A percentile compares a stretch with the other conserved stretches of the same genome.
Evolutionary conservation across 805 yeast species (phyloP).

Genomic region (Candida silvicultrix): DNA sequence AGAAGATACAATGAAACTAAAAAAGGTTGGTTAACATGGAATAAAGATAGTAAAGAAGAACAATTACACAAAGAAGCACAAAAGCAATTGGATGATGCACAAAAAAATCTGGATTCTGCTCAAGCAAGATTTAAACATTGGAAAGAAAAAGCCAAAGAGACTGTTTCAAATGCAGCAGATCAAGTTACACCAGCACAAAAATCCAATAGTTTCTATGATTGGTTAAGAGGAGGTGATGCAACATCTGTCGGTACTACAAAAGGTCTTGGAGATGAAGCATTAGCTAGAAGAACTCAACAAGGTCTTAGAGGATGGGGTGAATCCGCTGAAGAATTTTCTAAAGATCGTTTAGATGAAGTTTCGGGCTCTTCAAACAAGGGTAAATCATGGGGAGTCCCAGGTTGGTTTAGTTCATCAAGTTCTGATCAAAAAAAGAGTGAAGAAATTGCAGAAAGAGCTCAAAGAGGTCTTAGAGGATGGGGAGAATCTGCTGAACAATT

Average conservation of each 20-base stretch:
- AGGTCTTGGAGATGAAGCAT: slow-evolving; percentile 20
- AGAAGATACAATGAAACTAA: slow-evolving; percentile 29
- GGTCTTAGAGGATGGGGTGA: slow-evolving; percentile 43
- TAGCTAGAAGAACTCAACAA: slow-evolving; percentile 28
- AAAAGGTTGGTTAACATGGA: slow-evolving; percentile 20
- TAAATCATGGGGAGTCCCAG: not conserved
- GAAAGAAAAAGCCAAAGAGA: slow-evolving; percentile 13
- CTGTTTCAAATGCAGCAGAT: slow-evolving; percentile 2
- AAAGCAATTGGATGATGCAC: slow-evolving; percentile 18
- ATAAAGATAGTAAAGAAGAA: slow-evolving; percentile 18
- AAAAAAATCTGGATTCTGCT: slow-evolving; percentile 15
- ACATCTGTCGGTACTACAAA: slow-evolving; percentile 1
- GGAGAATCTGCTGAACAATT: slow-evolving; percentile 37
- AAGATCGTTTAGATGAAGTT: slow-evolving; percentile 28
- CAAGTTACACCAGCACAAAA: slow-evolving; percentile 3
- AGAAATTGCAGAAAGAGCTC: slow-evolving; percentile 28
- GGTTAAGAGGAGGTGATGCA: slow-evolving; percentile 21
- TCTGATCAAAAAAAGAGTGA: slow-evolving; percentile 1
- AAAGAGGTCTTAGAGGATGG: slow-evolving; percentile 37
- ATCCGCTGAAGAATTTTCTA: slow-evolving; percentile 34
- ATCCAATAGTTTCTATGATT: slow-evolving; percentile 16
- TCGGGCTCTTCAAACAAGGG: slow-evolving; percentile 1
- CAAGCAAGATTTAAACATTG: slow-evolving; percentile 9
- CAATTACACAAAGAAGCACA: slow-evolving; percentile 22
- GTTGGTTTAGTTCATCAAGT: not conserved